Evolutionary conservation across 1,284 basidiomycete species (phyloP), one percentile per base, ranked within the genome.

Genomic region (Gastroboletus turbinatus): DNA sequence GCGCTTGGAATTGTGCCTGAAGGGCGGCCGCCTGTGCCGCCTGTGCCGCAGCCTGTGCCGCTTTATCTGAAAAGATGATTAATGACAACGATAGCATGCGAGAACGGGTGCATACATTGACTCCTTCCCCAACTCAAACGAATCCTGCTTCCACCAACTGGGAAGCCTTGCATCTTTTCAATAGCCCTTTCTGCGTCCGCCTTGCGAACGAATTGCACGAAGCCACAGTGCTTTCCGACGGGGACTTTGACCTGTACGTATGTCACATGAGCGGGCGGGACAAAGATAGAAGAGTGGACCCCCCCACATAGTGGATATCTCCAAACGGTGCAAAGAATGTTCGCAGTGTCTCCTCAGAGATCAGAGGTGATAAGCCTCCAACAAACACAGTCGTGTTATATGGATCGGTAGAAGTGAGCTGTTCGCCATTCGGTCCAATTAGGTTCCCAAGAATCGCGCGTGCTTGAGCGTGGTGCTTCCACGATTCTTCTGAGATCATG

Each of bases 91-190:
- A 53, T 40, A 13, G 6, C 32, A 21, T 33, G 27, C 19, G 33
- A 47, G 29, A 30, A 50, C 25, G 23, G 38, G 54, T 13, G 76
- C 87, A 60, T 66, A 93, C 91, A 91, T 82, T 94, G 92, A 72
- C 88, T 92, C 44, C 94, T 81, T 30, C 95, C 94, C 94, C 94
- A 98, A 67, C 92, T 94, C 55, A 97, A 74, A 40, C 94, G 82
- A 63, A 98, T 94, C 62, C 92, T 82, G 60, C 92, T 94, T 14
- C 93, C 93, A 45, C 92, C 92, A 62, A 97, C 88, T 7, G 92
- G 92, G 71, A 95, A 97, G 23, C 93, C 94, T 75, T 97, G 94
- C 94, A 97, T 95, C 73, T 92, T 91, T 73, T 94, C 90, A 62
- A 98, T 97, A 3, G 95, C 94, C 27, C 83, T 81, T 70, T 96